Base-by-base conservation (phyloP, 2,329 filamentous ascomycete genomes). In the Monosporascus sp. region DNA sequence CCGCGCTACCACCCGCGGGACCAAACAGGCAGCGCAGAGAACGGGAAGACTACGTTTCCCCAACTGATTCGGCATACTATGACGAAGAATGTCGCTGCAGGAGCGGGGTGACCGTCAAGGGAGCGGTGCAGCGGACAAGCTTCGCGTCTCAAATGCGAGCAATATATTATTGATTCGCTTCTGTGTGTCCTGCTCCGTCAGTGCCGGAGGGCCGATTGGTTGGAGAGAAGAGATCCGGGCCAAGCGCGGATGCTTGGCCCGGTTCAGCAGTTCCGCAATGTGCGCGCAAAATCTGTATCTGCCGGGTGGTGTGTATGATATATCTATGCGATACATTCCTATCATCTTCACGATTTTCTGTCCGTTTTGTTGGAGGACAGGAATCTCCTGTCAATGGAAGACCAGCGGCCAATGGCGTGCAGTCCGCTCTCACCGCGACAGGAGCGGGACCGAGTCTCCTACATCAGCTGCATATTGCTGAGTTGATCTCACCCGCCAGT, bases 21-120 rank as follows among this genome's bases (percentile, higher is more conserved):
- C 5, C 20, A 44, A 44, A 24, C 22, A 24, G 18, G 18, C 17
- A 40, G 38, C 15, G 38, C 15, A 40, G 38, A 7, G 38, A 17
- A 40, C 17, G 9, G 17, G 51, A 53, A 37, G 51, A 52, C 26
- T 52, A 35, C 51, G 38, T 40, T 54, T 53, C 47, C 49, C 43
- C 40, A 11, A 43, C n/a, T 43, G 40, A 5, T 8, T 9, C 18
- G 18, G 15, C 7, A 46, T 52, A 48, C 26, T 22, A 48, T 55
- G 51, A 55, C 18, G 61, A 63, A 57, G 53, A 59, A 62, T 51
- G 58, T 65, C 43, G 53, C 60, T 35, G 61, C 64, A 50, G 61
- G 62, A 37, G 58, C 59, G 24, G 54, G 54, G 22, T 55, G 55
- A 48, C 49, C 52, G 45, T 51, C 52, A 48, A 54, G 43, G 4